Evolutionary conservation across 1,284 basidiomycete species (phyloP), one percentile per base, ranked within the genome.

Genomic region (Agroathelia rolfsii): DNA sequence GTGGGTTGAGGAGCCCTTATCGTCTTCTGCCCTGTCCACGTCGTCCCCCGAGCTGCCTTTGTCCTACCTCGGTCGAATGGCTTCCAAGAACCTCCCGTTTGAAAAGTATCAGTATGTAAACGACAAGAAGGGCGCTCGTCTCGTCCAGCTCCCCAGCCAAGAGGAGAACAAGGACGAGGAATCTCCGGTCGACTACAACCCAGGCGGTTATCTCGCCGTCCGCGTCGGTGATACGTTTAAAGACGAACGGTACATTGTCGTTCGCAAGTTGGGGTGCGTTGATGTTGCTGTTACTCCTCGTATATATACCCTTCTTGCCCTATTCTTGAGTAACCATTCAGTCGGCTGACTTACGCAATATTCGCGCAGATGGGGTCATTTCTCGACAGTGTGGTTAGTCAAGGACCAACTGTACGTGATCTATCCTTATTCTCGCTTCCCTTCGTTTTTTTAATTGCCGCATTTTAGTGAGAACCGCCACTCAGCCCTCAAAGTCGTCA

Each of bases 401-500:
- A 76, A 76, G 49, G 83, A 87, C 49, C 59, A 59, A 23, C 57
- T 70, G 80, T 85, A 45, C 50, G 79, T 67, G 30, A 39, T 32
- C 41, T 36, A 41, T 36, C 37, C 45, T 40, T 28, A 39, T 27
- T n/a, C n/a, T n/a, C n/a, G n/a, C n/a, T n/a, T n/a, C n/a, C n/a
- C n/a, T n/a, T n/a, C 22, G 16, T 22, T 27, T 36, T 38, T 39
- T 30, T n/a, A n/a, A n/a, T n/a, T n/a, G n/a, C 48, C 39, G 41
- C 27, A 9, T 37, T 31, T 43, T 20, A 64, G 85, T 14, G 62
- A 65, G 34, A 69, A 73, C 39, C 63, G 72, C 21, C 88, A 92
- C 56, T 86, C 86, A 16, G 89, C 88, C 7, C 72, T 93, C 53
- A 93, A 93, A 55, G 80, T 93, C 27, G 87, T 92, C 56, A 92